These are phyloP conservation scores for Dianthus caryophyllus DNA, from an alignment of 148 eudicot genomes.

Conservation along the genomic window DNA sequence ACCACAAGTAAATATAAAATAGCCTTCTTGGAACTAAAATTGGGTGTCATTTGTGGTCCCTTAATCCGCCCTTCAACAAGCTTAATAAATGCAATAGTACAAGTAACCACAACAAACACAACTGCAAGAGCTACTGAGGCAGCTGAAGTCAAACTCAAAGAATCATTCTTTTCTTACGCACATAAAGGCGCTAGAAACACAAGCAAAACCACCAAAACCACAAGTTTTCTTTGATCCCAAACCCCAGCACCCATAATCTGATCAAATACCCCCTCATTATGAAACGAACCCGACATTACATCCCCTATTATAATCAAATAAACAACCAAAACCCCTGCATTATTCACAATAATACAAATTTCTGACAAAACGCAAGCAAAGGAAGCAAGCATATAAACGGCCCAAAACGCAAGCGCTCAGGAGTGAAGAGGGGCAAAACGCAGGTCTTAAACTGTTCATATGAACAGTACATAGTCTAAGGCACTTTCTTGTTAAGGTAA, in stretches of 20 bases:
- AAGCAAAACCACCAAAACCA: slow-evolving; percentile 59
- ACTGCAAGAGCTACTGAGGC: slow-evolving; percentile 94
- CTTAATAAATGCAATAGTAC: slow-evolving; percentile 56
- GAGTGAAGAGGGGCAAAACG: no score
- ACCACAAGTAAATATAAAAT: slow-evolving; percentile 87
- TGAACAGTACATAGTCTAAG: no score
- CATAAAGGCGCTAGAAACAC: slow-evolving; percentile 80
- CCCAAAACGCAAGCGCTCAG: no score
- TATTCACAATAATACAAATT: slow-evolving; percentile 78
- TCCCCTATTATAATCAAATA: slow-evolving; percentile 97
- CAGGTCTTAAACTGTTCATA: no score
- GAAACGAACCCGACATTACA: slow-evolving; percentile 96
- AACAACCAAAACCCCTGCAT: slow-evolving; percentile 83
- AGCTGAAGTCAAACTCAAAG: slow-evolving; percentile 84
- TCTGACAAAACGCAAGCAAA: slow-evolving; percentile 70
- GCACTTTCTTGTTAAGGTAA: no score
- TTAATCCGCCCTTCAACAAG: slow-evolving; percentile 70
- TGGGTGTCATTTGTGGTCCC: slow-evolving; percentile 68
- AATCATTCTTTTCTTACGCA: slow-evolving; percentile 81
- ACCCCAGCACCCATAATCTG: slow-evolving; percentile 75
- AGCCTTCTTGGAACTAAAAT: slow-evolving; percentile 71
- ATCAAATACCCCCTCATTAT: no score
- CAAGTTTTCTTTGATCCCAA: slow-evolving; percentile 85
- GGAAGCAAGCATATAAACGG: no score
- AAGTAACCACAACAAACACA: slow-evolving; percentile 72